phyloP scores from a whole-genome alignment of 176 grass and related monocot genomes.

The Chloris gayana region DNA sequence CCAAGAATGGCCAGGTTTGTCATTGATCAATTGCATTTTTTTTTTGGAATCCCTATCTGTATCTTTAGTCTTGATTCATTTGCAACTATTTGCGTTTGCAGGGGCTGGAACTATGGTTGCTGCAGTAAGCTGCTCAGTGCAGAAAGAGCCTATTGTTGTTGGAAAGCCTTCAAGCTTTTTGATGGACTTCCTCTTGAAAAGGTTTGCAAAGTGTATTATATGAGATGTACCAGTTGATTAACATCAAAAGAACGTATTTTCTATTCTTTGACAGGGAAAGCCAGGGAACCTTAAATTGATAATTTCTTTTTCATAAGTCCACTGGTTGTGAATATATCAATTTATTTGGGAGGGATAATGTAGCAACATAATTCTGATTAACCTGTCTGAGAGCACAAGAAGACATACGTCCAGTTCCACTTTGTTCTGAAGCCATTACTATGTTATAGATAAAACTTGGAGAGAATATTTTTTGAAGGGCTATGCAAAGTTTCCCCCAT shows the following conservation, averaged over 20 bases:
- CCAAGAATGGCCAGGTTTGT: slow-evolving; percentile 97
- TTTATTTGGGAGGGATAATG: background rate
- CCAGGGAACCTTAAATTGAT: background rate
- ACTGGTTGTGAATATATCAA: background rate
- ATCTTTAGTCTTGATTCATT: background rate
- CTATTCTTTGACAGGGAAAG: background rate
- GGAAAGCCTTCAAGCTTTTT: slow-evolving; percentile 94
- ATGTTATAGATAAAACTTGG: slow-evolving; percentile 2
- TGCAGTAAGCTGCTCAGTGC: slow-evolving; percentile 79
- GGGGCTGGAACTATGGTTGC: slow-evolving; percentile 96
- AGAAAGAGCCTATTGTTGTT: slow-evolving; percentile 89
- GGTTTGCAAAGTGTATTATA: slow-evolving; percentile 43
- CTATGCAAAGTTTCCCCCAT: background rate
- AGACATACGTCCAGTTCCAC: background rate
- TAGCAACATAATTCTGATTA: background rate
- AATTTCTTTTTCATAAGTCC: background rate
- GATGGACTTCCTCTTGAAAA: slow-evolving; percentile 90
- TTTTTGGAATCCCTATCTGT: background rate
- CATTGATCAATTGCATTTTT: background rate
- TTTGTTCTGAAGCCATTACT: background rate
- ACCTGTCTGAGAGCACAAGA: background rate
- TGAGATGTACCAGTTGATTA: slow-evolving; percentile 24
- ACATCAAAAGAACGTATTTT: background rate
- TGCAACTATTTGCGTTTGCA: slow-evolving; percentile 42
- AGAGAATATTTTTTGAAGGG: background rate